Conservation (phyloP, 176 grass and related monocot genomes). For the Otatea glauca region DNA sequence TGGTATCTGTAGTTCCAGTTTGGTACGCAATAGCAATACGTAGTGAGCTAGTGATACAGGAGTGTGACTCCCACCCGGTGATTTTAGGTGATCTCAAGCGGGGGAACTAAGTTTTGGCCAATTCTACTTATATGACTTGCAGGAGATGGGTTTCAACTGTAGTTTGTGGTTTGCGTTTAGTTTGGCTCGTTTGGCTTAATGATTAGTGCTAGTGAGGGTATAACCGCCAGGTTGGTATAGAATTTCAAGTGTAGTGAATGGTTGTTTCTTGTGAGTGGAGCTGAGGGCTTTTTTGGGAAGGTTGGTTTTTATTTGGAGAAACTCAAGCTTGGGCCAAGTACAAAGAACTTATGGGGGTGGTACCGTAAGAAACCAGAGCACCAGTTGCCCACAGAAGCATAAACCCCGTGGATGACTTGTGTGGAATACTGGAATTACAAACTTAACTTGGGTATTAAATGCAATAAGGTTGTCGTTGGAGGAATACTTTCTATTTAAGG, state of each 20-base stretch:
- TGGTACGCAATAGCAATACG: slow-evolving; percentile 8
- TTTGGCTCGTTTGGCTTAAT: slow-evolving; percentile 1
- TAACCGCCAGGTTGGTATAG: background rate
- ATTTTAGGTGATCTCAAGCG: slow-evolving; percentile 32
- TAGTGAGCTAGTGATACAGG: slow-evolving; percentile 39
- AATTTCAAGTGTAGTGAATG: slow-evolving; percentile 31
- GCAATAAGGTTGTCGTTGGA: background rate
- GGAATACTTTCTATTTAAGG: slow-evolving; percentile 2
- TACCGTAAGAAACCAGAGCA: background rate
- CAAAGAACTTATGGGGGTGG: background rate
- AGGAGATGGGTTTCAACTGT: slow-evolving; percentile 14
- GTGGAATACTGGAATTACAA: background rate
- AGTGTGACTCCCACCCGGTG: slow-evolving; percentile 14
- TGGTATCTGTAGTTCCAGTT: slow-evolving; percentile 14
- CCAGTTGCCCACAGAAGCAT: background rate
- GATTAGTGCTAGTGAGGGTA: slow-evolving; percentile 17
- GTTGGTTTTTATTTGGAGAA: slow-evolving; percentile 13
- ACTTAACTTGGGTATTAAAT: background rate
- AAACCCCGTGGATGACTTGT: background rate
- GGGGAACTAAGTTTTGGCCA: slow-evolving; percentile 11
- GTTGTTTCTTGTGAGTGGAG: background rate
- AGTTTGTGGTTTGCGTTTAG: background rate
- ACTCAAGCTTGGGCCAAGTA: slow-evolving; percentile 11
- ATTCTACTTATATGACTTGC: slow-evolving; percentile 1
- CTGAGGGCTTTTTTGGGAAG: background rate